Evolutionary conservation across 371 early-diverging fungal species (phyloP).

Genomic region (Gilbertella persicaria): DNA sequence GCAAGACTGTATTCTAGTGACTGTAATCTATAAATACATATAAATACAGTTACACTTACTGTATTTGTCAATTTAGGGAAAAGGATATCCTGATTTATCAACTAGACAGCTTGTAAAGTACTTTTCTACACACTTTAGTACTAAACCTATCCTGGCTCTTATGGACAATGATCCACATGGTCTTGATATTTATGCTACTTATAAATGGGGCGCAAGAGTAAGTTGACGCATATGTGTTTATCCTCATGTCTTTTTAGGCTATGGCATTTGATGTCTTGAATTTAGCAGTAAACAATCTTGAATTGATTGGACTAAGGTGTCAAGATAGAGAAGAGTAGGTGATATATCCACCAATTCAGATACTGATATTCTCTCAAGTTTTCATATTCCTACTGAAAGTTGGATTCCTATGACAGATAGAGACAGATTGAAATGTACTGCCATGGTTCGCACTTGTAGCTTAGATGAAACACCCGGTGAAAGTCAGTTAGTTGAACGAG

Average conservation of each 20-base stretch:
- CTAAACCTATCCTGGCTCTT: conserved; percentile 33
- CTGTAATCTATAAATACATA: conserved; percentile 21
- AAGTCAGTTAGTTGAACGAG: conserved; percentile 20
- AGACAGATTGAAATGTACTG: conserved; percentile 20
- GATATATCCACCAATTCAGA: conserved; percentile 1
- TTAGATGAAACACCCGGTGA: conserved; percentile 17
- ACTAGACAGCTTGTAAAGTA: conserved; percentile 45
- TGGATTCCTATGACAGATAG: conserved; percentile 27
- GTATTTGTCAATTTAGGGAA: conserved; percentile 27
- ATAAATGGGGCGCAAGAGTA: conserved; percentile 52
- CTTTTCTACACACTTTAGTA: conserved; percentile 20
- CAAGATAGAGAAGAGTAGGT: conserved; percentile 32
- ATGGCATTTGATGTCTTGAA: conserved; percentile 41
- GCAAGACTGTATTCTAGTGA: conserved; percentile 36
- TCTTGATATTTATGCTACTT: conserved; percentile 49
- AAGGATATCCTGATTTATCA: conserved; percentile 49
- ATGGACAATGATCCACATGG: conserved; percentile 54
- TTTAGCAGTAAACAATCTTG: conserved; percentile 34
- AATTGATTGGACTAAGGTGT: conserved; percentile 34
- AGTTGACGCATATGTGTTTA: not conserved
- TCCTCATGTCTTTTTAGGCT: conserved; percentile 17
- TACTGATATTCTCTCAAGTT: no score
- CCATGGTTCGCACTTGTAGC: conserved; percentile 12
- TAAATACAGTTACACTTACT: not conserved
- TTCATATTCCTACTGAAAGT: conserved; percentile 23